Evolutionary conservation across 2,329 filamentous ascomycete species (phyloP), one percentile per base, ranked within the genome.

Genomic region (Penicillium palitans): DNA sequence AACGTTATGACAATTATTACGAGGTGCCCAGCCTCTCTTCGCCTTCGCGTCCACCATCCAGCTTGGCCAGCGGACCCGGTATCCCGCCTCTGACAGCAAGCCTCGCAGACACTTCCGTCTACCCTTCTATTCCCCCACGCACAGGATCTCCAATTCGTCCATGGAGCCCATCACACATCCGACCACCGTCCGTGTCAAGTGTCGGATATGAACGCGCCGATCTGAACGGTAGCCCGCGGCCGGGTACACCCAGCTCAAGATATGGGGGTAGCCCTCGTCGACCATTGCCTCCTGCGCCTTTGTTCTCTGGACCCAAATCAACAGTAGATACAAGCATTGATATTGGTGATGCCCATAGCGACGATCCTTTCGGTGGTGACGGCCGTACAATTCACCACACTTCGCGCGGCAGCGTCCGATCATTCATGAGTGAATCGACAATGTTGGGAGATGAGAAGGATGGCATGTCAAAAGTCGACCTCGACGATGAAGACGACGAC

Each of bases 221-320:
- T 67, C 77, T 98, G 59, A 93, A 98, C 69, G 95, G 95, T 49
- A 93, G 86, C 61, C 93, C 95, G 7, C 81, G 95, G 58, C 93
- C 95, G 1, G 93, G 93, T 6, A 97, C 93, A 0, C 92, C 93
- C 1, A 92, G 92, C 0, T 93, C 91, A 2, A 84, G 87, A 72
- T 97, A 98, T 73, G 90, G 92, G 21, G 90, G 92, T 4, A 96
- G 91, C 70, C 91, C 93, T 12, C 86, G 91, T 66, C 84, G 93
- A 56, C 93, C 93, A 4, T 81, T 98, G 33, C 95, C 95, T 3
- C 91, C 92, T 0, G 91, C 92, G 31, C 95, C 95, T 4, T 80
- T 96, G 9, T 98, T 96, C 70, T 84, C 89, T 2, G 81, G 77
- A 9, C 80, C 81, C 5, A 79, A 72, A 61, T 80, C 61, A 70